Conservation (phyloP, 2,329 filamentous ascomycete species). For the Beauveria bassiana region DNA sequence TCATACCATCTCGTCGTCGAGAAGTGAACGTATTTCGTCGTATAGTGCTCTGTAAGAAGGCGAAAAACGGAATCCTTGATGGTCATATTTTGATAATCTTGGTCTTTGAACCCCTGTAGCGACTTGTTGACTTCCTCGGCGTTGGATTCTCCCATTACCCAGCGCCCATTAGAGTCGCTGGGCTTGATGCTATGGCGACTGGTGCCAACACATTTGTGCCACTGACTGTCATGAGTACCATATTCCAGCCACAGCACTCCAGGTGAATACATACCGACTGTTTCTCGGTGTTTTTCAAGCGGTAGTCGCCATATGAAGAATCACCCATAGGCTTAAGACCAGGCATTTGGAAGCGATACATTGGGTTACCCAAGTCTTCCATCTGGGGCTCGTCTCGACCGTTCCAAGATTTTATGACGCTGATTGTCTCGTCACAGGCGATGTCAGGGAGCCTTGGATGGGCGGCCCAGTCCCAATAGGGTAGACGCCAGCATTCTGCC, state of each 20-base stretch:
- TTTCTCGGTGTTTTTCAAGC: not conserved
- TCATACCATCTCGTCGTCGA: not conserved
- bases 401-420: slow-evolving; percentile 13
- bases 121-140: not conserved
- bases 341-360: slow-evolving; percentile 17
- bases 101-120: not conserved
- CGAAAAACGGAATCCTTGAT: slow-evolving; percentile 18
- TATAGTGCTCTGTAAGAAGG: slow-evolving; percentile 18
- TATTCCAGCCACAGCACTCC: not conserved
- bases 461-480: slow-evolving; percentile 29
- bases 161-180: not conserved
- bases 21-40: slow-evolving; percentile 18
- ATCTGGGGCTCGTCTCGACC: slow-evolving; percentile 4
- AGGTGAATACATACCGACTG: not conserved
- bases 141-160: not conserved
- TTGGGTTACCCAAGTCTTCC: slow-evolving; percentile 6
- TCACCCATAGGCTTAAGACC: slow-evolving; percentile 6
- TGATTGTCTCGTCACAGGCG: slow-evolving; percentile 12
- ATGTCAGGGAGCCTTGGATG: not conserved
- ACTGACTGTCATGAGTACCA: not conserved
- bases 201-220: not conserved
- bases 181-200: not conserved
- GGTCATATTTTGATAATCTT: not conserved
- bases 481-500: slow-evolving; percentile 22
- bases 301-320: not conserved